Evolutionary conservation across 371 early-diverging fungal species (phyloP).

Genomic region (Smittium culicis): DNA sequence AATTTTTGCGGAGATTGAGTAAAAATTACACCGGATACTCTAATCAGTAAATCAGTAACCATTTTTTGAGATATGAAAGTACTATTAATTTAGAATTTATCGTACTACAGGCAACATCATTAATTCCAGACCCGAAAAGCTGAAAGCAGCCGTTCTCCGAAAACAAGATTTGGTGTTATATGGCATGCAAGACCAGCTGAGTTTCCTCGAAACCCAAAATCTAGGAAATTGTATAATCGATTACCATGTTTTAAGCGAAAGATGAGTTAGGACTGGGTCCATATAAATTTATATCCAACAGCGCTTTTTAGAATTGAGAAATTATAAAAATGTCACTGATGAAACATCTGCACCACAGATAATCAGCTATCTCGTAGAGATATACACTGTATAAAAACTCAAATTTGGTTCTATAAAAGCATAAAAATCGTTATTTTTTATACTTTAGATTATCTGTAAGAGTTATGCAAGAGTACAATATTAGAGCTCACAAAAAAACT

Average conservation of each 20-base stretch:
- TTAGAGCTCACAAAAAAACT: no score
- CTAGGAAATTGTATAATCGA: background rate
- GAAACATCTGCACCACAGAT: background rate
- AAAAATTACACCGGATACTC: background rate
- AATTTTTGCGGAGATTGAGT: no score
- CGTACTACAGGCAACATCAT: background rate
- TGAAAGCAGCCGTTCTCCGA: background rate
- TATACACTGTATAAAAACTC: background rate
- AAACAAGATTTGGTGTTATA: background rate
- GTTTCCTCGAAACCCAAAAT: background rate
- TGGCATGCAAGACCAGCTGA: background rate
- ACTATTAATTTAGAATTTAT: background rate
- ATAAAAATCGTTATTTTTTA: background rate
- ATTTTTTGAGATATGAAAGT: background rate
- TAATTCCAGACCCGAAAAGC: background rate
- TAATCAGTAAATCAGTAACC: background rate
- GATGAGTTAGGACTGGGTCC: background rate
- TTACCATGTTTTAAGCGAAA: background rate
- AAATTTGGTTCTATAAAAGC: background rate
- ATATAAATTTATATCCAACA: background rate
- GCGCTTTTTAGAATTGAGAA: background rate
- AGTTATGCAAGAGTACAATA: no score
- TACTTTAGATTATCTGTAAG: no score
- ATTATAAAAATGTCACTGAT: background rate
- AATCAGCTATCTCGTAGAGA: background rate